Base-by-base conservation (phyloP, 257 asterid species). In the Capsicum chinense region DNA sequence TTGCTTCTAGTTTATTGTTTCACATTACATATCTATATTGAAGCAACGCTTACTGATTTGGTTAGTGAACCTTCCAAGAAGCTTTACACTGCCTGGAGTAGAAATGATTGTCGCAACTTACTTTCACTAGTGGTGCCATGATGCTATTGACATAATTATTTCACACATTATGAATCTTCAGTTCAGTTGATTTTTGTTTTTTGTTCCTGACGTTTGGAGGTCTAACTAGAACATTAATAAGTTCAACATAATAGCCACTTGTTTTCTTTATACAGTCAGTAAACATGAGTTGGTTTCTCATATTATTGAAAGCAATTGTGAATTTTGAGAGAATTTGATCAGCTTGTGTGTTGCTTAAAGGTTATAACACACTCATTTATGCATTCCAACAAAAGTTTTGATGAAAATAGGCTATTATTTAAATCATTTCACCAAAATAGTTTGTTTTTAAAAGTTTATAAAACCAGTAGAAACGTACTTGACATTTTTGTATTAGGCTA, bases 51-150 rank as follows among this genome's bases (percentile, higher is more conserved):
- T 48, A 96, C 97, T 1, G 98, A 96, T 88, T 88, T 96, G 84
- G 93, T 96, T 83, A 98, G 99, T 3, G 99, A 96, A 89, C 95
- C 99, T 42, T 98, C 99, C 3, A 96, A 96, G 90, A 96, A 94
- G 91, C 98, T 96, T 37, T 98, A 96, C 86, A 96, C 99, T 66
- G 98, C 98, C 0, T 92, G 99, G 71, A 96, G 99, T 84, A 88
- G 98, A 70, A 96, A 94, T 9, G 98, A 96, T 89, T 98, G 99
- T 96, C 80, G 92, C 92, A 85, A 96, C 99, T 58, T 98, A 93
- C 83, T 90, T 96, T 79, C 94, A 98, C 15, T 92, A 94, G 52
- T 93, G 98, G 99, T 96, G 95, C 37, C 64, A 47, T n/a, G 21
- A 0, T 21, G 21, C 21, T 21, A 21, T 21, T 21, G 21, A 21